Conservation (phyloP, 306 rosid genomes). For the Glycine latifolia region DNA sequence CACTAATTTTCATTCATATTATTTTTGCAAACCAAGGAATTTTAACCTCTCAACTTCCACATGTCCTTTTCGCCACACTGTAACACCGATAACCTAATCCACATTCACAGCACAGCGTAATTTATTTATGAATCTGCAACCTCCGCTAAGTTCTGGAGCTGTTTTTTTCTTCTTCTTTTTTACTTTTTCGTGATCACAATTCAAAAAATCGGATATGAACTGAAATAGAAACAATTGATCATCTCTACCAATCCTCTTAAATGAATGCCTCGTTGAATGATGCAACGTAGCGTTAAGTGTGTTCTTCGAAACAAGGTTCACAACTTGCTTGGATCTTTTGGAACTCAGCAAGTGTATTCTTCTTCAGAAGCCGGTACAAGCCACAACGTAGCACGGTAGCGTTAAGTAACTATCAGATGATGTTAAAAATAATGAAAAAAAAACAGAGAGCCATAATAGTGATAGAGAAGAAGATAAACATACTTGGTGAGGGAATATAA, state of each 20-base stretch:
- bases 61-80: conserved; percentile 51
- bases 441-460: not conserved
- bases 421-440: not conserved
- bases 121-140: conserved; percentile 40
- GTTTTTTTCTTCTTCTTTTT: not conserved
- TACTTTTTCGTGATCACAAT: conserved; percentile 27
- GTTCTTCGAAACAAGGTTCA: not conserved
- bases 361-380: conserved; percentile 25
- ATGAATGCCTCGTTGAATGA: not conserved
- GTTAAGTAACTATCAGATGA: conserved; percentile 38
- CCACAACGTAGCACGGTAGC: conserved; percentile 27
- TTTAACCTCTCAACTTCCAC: conserved; percentile 46
- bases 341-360: conserved; percentile 26
- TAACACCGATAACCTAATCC: conserved; percentile 4
- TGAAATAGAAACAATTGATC: conserved; percentile 38
- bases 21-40: conserved; percentile 36
- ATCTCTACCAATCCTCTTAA: conserved; percentile 3
- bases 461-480: conserved; percentile 5
- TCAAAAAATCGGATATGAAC: conserved; percentile 25
- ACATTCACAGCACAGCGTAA: conserved; percentile 16
- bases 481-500: conserved; percentile 49
- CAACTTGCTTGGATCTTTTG: conserved; percentile 24
- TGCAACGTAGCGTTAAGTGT: not conserved
- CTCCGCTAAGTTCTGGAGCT: conserved; percentile 27
- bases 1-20: not conserved